Percentiles rank a stretch among this genome's conserved stretches.
These are phyloP conservation scores for Colletotrichum orbiculare DNA, from an alignment of 2,329 filamentous ascomycete species.

Conservation along the genomic window DNA sequence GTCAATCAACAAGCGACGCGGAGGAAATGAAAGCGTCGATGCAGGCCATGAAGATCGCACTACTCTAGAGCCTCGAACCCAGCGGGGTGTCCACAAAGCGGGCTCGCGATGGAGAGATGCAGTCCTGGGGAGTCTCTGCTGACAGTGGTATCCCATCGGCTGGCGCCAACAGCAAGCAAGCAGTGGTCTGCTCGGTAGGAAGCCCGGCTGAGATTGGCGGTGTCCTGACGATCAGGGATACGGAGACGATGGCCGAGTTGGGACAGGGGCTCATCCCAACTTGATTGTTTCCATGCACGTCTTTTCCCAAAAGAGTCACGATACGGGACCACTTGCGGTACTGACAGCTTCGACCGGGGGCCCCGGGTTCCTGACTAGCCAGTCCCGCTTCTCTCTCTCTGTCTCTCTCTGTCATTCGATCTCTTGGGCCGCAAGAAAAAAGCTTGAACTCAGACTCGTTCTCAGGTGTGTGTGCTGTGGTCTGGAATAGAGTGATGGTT, in stretches of 20 bases:
- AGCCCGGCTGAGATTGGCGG: not conserved
- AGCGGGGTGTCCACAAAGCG: constrained; percentile 20
- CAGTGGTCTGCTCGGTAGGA: not conserved
- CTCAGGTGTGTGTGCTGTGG: not conserved
- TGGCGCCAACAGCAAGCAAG: constrained; percentile 4
- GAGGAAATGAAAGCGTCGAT: constrained; percentile 35
- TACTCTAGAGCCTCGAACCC: constrained; percentile 10
- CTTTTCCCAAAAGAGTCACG: constrained; percentile 22
- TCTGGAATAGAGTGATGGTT: constrained; percentile 31
- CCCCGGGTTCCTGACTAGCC: constrained; percentile 25
- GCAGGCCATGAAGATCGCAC: constrained; percentile 34
- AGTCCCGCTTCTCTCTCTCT: constrained; percentile 8
- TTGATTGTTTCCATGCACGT: constrained; percentile 25
- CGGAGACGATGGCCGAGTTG: constrained; percentile 18
- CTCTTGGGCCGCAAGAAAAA: constrained; percentile 9
- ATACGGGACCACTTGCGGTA: not conserved
- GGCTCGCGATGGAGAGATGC: constrained; percentile 15
- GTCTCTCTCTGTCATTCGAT: constrained; percentile 19
- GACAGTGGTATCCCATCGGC: not conserved
- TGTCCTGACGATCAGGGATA: not conserved
- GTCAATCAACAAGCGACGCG: constrained; percentile 35
- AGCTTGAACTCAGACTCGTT: constrained; percentile 22
- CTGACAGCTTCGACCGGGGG: constrained; percentile 13
- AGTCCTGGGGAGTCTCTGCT: not conserved
- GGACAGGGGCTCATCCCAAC: constrained; percentile 30